Evolutionary conservation across 1,284 basidiomycete genomes (phyloP).

Genomic region (Phylloboletellus chloephorus): DNA sequence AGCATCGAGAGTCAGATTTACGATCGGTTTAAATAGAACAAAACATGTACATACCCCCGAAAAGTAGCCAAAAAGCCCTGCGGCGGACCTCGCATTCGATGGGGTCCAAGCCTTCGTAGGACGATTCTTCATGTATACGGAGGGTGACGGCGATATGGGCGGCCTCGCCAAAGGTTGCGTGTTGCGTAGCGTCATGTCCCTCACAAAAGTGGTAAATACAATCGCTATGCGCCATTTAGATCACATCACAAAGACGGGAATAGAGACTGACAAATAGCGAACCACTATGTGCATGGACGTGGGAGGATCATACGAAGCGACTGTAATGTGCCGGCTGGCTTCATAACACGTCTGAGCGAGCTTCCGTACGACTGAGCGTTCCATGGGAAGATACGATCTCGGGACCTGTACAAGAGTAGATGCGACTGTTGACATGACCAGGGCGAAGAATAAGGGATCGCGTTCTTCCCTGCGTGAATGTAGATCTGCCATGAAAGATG

Average conservation of each 20-base stretch:
- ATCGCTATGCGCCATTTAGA: slow-evolving; percentile 44
- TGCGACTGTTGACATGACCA: slow-evolving; percentile 81
- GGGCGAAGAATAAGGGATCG: slow-evolving; percentile 80
- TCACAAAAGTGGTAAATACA: slow-evolving; percentile 81
- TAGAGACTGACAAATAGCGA: slow-evolving; percentile 67
- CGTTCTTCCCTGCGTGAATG: slow-evolving; percentile 71
- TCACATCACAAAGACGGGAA: slow-evolving; percentile 9
- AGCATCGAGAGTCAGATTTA: neutral
- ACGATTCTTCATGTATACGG: slow-evolving; percentile 77
- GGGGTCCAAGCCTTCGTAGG: slow-evolving; percentile 74
- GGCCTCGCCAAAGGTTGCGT: slow-evolving; percentile 78
- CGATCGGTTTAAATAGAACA: slow-evolving; percentile 6
- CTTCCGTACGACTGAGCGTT: slow-evolving; percentile 68
- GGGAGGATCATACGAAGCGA: slow-evolving; percentile 76
- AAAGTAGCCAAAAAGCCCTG: slow-evolving; percentile 80
- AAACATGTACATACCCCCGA: slow-evolving; percentile 55
- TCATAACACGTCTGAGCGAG: slow-evolving; percentile 74
- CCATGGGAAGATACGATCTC: slow-evolving; percentile 76
- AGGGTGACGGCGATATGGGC: slow-evolving; percentile 76
- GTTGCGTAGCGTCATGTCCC: slow-evolving; percentile 81
- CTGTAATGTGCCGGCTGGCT: slow-evolving; percentile 72
- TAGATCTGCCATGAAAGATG: slow-evolving; percentile 82
- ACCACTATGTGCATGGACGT: slow-evolving; percentile 76
- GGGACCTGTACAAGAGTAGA: slow-evolving; percentile 80
- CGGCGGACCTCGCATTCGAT: slow-evolving; percentile 81